Base-by-base conservation (phyloP, 495 filamentous ascomycete genomes). In the Astrothelium subdiscretum region DNA sequence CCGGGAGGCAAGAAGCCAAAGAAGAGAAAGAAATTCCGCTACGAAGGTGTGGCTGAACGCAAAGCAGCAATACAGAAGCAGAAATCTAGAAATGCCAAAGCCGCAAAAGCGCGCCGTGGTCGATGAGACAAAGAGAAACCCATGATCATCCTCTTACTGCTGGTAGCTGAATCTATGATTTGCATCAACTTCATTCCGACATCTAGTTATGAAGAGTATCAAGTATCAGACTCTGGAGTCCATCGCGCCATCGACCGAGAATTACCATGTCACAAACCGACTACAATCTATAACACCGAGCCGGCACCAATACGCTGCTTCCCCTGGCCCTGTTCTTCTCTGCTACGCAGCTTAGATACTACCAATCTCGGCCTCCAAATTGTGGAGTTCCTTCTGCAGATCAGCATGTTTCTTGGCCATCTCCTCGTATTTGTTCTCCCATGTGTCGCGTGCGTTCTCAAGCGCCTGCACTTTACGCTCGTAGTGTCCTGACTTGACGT, bases 401-500 rank as follows among this genome's bases (percentile, higher is more conserved):
- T 75, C 72, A 63, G 77, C 75, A 80, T 91, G 87, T 78, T 96
- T 96, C 85, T 91, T 87, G 64, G 83, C 71, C 85, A 94, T 91
- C 73, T 97, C 94, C 78, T 97, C 95, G 76, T 92, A 97, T 80
- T 97, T 97, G 76, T 78, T 70, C 80, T 97, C 95, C 91, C 91
- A 96, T 74, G 89, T 80, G 74, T 96, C 90, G 66, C 88, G 86
- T 69, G 90, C 82, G 62, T 80, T 76, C 77, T 99, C 94, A 66
- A 99, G 85, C 68, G 92, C 95, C 74, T 95, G 88, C 66, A 99
- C 94, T 80, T 99, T 97, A 80, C 95, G 95, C 79, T 97, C 95
- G 78, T 91, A 96, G 82, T 99, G 94, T 65, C 92, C 95, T 73
- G 94, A 91, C 80, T 97, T 97, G 78, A 97, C 91, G 75, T 97